phyloP scores from a whole-genome alignment of 192 early-diverging fungal species.

The Coemansia sp. region DNA sequence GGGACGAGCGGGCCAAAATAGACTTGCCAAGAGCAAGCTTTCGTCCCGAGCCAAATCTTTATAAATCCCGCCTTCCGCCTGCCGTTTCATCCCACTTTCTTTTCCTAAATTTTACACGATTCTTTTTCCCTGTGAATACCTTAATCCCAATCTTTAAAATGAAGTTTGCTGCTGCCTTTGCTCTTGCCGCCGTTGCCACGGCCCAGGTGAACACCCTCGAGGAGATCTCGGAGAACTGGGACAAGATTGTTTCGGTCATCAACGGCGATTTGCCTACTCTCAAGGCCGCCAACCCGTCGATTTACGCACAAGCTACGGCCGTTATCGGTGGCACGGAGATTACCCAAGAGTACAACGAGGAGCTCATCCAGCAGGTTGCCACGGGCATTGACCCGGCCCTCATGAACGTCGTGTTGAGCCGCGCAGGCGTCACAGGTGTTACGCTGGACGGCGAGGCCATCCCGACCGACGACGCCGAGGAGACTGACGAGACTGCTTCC shows the following conservation, averaged over 20 bases:
- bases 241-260: slow-evolving; percentile 29
- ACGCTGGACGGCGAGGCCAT: slow-evolving; percentile 39
- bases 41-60: too few species aligned
- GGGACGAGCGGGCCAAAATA: too few species aligned
- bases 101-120: not conserved
- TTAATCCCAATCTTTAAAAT: slow-evolving; percentile 8
- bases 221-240: slow-evolving; percentile 44
- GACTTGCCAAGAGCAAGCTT: too few species aligned
- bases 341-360: slow-evolving; percentile 26
- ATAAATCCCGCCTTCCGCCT: too few species aligned
- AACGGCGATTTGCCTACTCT: slow-evolving; percentile 38
- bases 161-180: slow-evolving; percentile 39
- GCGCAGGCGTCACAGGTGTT: slow-evolving; percentile 42
- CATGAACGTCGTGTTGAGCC: slow-evolving; percentile 44
- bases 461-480: not conserved
- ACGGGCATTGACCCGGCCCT: slow-evolving; percentile 45
- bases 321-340: slow-evolving; percentile 43
- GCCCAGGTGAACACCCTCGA: slow-evolving; percentile 27
- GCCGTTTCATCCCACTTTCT: not conserved
- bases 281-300: slow-evolving; percentile 34
- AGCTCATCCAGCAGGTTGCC: slow-evolving; percentile 46
- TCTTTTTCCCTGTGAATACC: slow-evolving; percentile 12
- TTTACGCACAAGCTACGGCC: slow-evolving; percentile 39
- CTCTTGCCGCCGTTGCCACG: slow-evolving; percentile 15
- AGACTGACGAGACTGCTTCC: not conserved